phyloP scores from a whole-genome alignment of 2,329 filamentous ascomycete species.

The Rugonectria rugulosa region DNA sequence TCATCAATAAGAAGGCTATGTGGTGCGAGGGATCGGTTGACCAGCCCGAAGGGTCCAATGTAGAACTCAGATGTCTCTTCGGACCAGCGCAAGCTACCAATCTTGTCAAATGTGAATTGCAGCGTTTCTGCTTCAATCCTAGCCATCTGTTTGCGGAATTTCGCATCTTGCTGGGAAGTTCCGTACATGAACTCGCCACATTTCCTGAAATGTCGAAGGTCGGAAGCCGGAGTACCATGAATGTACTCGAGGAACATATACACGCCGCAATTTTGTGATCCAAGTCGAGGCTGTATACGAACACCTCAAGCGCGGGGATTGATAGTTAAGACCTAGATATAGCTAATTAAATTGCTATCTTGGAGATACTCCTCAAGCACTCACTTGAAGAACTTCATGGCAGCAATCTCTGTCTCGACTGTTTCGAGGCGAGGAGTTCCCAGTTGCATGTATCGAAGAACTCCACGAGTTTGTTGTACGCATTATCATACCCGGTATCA shows the following conservation, averaged over 20 bases:
- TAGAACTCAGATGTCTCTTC: background rate
- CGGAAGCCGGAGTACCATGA: background rate
- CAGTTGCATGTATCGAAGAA: too few relatives aligned
- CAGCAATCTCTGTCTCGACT: background rate
- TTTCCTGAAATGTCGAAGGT: background rate
- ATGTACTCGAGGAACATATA: background rate
- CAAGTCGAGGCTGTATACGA: background rate
- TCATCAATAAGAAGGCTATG: slow-evolving; percentile 8
- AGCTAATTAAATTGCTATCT: background rate
- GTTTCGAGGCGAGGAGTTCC: too few relatives aligned
- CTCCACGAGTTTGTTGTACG: too few relatives aligned
- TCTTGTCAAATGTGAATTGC: slow-evolving; percentile 8
- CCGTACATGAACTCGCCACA: background rate
- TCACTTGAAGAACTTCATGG: slow-evolving; percentile 3
- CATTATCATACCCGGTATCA: too few relatives aligned
- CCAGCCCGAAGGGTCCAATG: slow-evolving; percentile 14
- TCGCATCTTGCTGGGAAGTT: slow-evolving; percentile 2
- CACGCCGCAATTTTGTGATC: background rate
- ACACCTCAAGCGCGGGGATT: background rate
- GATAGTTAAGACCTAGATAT: background rate
- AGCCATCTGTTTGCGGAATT: slow-evolving; percentile 10
- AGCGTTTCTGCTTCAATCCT: slow-evolving; percentile 1
- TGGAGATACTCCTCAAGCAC: background rate
- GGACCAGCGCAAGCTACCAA: slow-evolving; percentile 9
- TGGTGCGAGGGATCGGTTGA: background rate